These are phyloP conservation scores for Endoconidiophora laricicola DNA, from an alignment of 2,329 filamentous ascomycete genomes.

Conservation along the genomic window DNA sequence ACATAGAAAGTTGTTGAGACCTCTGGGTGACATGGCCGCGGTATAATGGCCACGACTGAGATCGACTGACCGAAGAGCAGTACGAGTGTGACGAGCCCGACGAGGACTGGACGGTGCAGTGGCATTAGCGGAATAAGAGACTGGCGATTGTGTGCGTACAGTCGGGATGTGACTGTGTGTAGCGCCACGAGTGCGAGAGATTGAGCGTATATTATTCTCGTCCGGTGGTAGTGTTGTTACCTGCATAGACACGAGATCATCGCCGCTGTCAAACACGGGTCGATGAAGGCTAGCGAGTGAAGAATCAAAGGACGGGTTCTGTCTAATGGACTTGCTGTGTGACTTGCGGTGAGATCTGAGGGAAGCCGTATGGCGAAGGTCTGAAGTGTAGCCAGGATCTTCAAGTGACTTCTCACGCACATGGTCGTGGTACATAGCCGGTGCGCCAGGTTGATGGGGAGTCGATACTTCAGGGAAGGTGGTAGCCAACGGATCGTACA, in stretches of 20 bases:
- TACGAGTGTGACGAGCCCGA: slow-evolving; percentile 26
- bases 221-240: background rate
- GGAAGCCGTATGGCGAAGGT: slow-evolving; percentile 10
- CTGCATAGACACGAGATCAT: slow-evolving; percentile 8
- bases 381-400: slow-evolving; percentile 8
- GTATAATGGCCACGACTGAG: slow-evolving; percentile 16
- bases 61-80: slow-evolving; percentile 29
- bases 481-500: slow-evolving; percentile 26
- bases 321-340: slow-evolving; percentile 6
- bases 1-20: slow-evolving; percentile 10
- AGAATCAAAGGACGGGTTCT: background rate
- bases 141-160: slow-evolving; percentile 4
- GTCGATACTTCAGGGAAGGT: slow-evolving; percentile 18
- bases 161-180: slow-evolving; percentile 10
- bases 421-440: slow-evolving; percentile 11
- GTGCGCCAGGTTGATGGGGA: slow-evolving; percentile 5
- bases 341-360: slow-evolving; percentile 11
- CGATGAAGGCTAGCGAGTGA: slow-evolving; percentile 6
- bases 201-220: slow-evolving; percentile 3
- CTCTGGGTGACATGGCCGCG: slow-evolving; percentile 6
- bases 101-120: slow-evolving; percentile 10
- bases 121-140: slow-evolving; percentile 1
- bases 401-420: slow-evolving; percentile 11
- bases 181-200: slow-evolving; percentile 6
- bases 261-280: slow-evolving; percentile 11